phyloP scores from a whole-genome alignment of 768 basidiomycete species.

The Tremella yokohamensis region DNA sequence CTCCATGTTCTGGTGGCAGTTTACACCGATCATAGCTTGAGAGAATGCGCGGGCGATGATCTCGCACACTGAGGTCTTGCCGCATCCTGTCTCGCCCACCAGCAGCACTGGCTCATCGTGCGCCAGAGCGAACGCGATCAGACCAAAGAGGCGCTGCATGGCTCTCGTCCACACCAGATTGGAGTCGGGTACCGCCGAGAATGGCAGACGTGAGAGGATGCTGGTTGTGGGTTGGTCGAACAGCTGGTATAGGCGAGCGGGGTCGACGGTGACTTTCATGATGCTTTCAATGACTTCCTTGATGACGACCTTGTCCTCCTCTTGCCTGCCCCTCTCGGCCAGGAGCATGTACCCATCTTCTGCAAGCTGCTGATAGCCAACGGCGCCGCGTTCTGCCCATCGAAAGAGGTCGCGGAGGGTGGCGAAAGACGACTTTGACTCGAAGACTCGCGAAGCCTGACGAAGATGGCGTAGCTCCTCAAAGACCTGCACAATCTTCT shows the following conservation, averaged over 20 bases:
- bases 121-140: slow-evolving; percentile 77
- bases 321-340: slow-evolving; percentile 78
- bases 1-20: slow-evolving; percentile 97
- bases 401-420: slow-evolving; percentile 95
- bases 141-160: slow-evolving; percentile 81
- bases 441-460: slow-evolving; percentile 86
- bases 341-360: slow-evolving; percentile 97
- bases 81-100: slow-evolving; percentile 94
- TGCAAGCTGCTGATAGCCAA: slow-evolving; percentile 86
- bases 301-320: slow-evolving; percentile 81
- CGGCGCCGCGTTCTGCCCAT: slow-evolving; percentile 87
- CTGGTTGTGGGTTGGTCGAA: slow-evolving; percentile 18
- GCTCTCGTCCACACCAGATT: slow-evolving; percentile 86
- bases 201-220: slow-evolving; percentile 36
- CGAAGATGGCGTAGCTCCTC: slow-evolving; percentile 86
- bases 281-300: slow-evolving; percentile 87
- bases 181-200: slow-evolving; percentile 24
- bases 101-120: slow-evolving; percentile 92
- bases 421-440: slow-evolving; percentile 94
- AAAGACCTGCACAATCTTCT: slow-evolving; percentile 86
- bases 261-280: slow-evolving; percentile 83
- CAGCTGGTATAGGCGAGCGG: slow-evolving; percentile 62
- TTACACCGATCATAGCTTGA: slow-evolving; percentile 68
- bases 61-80: slow-evolving; percentile 96
- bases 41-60: slow-evolving; percentile 67